Conservation (phyloP, 2,329 filamentous ascomycete species). For the Cryphonectria carpinicola region DNA sequence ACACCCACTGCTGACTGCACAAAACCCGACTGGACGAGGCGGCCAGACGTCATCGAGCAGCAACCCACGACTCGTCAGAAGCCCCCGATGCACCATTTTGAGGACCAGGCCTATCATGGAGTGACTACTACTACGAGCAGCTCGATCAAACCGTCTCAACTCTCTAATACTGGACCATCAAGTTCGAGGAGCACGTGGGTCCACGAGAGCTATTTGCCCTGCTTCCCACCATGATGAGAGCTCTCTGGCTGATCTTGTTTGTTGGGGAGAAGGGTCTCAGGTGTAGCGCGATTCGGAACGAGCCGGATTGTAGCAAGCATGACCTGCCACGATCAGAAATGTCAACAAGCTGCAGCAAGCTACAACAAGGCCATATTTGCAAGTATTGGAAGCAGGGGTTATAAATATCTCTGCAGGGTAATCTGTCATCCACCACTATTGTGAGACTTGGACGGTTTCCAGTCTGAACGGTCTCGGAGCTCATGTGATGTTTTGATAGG, state of each 20-base stretch:
- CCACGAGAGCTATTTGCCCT: background rate
- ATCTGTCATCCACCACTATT: background rate
- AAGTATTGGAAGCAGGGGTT: background rate
- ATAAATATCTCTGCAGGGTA: background rate
- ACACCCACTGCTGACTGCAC: background rate
- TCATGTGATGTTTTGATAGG: background rate
- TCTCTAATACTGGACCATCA: background rate
- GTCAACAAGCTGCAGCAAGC: background rate
- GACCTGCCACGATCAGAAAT: background rate
- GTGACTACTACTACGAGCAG: background rate
- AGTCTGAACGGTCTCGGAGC: background rate
- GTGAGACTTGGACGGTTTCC: background rate
- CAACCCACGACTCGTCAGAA: background rate
- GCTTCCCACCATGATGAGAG: background rate
- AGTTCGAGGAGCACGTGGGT: no score
- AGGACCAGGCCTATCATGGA: background rate
- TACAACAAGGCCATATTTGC: background rate
- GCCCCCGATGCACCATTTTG: background rate
- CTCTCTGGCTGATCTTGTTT: background rate
- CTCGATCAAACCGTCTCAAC: background rate
- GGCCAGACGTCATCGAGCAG: conserved; percentile 3
- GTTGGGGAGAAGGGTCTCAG: background rate
- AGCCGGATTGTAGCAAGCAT: background rate
- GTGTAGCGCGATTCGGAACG: background rate
- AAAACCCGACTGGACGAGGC: background rate